A percentile compares a stretch with the other conserved stretches of the same genome.
phyloP scores from a whole-genome alignment of 441 rosid species.

The Isatis lusitanica region DNA sequence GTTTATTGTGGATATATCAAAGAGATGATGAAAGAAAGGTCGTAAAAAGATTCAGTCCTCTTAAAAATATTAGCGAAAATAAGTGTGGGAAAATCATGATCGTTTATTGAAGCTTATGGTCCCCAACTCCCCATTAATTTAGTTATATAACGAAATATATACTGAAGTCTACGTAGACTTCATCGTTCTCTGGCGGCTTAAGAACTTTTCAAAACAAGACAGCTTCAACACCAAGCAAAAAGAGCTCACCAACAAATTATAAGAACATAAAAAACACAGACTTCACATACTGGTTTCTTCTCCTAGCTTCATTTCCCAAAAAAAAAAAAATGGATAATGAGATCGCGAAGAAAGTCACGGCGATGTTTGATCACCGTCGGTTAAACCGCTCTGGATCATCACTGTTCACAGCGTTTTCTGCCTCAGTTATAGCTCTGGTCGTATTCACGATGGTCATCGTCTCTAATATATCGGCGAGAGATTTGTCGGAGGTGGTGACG shows the following conservation, averaged over 20 bases:
- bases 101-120: slow-evolving; percentile 6
- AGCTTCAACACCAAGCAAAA: slow-evolving; percentile 27
- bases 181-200: slow-evolving; percentile 18
- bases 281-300: background rate
- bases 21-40: slow-evolving; percentile 11
- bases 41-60: background rate
- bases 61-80: background rate
- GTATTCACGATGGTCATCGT: slow-evolving; percentile 41
- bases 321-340: slow-evolving; percentile 21
- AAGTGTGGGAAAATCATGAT: slow-evolving; percentile 11
- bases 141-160: background rate
- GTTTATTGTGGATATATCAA: background rate
- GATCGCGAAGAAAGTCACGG: slow-evolving; percentile 22
- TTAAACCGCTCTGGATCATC: slow-evolving; percentile 34
- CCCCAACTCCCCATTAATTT: background rate
- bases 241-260: background rate
- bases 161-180: slow-evolving; percentile 18
- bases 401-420: slow-evolving; percentile 28
- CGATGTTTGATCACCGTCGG: slow-evolving; percentile 29
- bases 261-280: background rate
- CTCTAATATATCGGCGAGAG: slow-evolving; percentile 31
- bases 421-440: slow-evolving; percentile 43
- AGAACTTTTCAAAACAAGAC: slow-evolving; percentile 31
- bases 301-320: background rate
- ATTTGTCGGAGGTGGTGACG: slow-evolving; percentile 1